Evolutionary conservation across 257 asterid genomes (phyloP).

Genomic region (Gentiana dahurica): DNA sequence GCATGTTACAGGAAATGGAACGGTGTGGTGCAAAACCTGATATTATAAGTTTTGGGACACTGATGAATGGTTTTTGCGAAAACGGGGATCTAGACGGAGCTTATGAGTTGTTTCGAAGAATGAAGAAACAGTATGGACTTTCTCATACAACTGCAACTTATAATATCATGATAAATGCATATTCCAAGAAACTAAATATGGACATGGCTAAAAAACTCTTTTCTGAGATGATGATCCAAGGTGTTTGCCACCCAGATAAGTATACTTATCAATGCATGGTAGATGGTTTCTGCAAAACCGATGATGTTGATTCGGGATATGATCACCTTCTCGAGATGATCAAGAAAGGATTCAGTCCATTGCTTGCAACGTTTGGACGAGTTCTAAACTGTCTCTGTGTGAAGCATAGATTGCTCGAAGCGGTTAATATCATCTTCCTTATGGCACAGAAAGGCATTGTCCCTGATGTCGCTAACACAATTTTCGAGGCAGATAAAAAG

Average conservation of each 20-base stretch:
- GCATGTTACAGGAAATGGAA: slow-evolving; percentile 57
- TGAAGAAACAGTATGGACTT: slow-evolving; percentile 41
- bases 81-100: slow-evolving; percentile 63
- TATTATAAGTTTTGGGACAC: slow-evolving; percentile 58
- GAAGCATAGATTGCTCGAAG: slow-evolving; percentile 57
- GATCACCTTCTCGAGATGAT: slow-evolving; percentile 43
- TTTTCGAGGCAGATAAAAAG: slow-evolving; percentile 67
- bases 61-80: slow-evolving; percentile 68
- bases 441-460: slow-evolving; percentile 75
- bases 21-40: slow-evolving; percentile 53
- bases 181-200: slow-evolving; percentile 48
- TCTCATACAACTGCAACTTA: slow-evolving; percentile 52
- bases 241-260: slow-evolving; percentile 41
- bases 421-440: slow-evolving; percentile 45
- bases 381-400: slow-evolving; percentile 66
- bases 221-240: slow-evolving; percentile 52
- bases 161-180: slow-evolving; percentile 63
- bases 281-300: slow-evolving; percentile 74
- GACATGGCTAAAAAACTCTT: slow-evolving; percentile 47
- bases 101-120: slow-evolving; percentile 40
- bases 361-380: slow-evolving; percentile 52
- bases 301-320: slow-evolving; percentile 48
- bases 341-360: slow-evolving; percentile 46
- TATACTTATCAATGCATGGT: slow-evolving; percentile 75
- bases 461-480: slow-evolving; percentile 58